A percentile compares a stretch with the other conserved stretches of the same genome.
These are phyloP conservation scores for Odontarrhena argentea DNA, from an alignment of 345 rosid species.

Conservation along the genomic window DNA sequence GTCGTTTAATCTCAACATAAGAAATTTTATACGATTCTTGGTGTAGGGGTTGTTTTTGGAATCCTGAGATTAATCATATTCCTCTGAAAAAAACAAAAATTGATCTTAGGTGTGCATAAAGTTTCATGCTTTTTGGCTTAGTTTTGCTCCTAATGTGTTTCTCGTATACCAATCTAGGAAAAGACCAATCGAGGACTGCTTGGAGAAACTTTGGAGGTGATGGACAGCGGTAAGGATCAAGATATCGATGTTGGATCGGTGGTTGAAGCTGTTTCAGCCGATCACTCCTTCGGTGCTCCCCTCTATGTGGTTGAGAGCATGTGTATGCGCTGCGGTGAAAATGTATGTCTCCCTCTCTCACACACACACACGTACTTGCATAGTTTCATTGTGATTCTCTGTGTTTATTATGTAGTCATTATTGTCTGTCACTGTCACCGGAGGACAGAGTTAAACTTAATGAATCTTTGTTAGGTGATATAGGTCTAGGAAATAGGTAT, in stretches of 20 bases:
- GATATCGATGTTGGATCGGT: constrained; percentile 65
- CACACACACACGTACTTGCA: background rate
- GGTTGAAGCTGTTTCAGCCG: constrained; percentile 76
- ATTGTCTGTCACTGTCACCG: background rate
- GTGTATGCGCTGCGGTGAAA: constrained; percentile 89
- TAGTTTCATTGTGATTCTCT: constrained; percentile 1
- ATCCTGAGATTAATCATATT: constrained; percentile 9
- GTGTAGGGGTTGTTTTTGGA: constrained; percentile 9
- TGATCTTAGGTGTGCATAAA: constrained; percentile 16
- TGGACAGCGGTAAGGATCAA: constrained; percentile 43
- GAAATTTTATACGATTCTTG: background rate
- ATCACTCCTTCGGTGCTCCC: constrained; percentile 57
- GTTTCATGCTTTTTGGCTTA: constrained; percentile 19
- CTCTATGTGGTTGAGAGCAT: constrained; percentile 86
- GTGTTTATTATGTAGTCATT: background rate
- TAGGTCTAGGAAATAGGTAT: constrained; percentile 7
- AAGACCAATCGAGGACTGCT: too few relatives aligned
- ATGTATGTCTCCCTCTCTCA: constrained; percentile 46
- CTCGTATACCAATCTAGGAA: background rate
- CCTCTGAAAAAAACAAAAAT: too few relatives aligned
- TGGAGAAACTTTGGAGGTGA: background rate
- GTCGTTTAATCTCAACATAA: too few relatives aligned
- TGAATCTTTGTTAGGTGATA: background rate
- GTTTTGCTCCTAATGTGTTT: background rate
- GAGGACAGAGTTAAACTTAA: background rate